Conservation (phyloP, 2,329 filamentous ascomycete genomes). For the Diaporthe ampelina region DNA sequence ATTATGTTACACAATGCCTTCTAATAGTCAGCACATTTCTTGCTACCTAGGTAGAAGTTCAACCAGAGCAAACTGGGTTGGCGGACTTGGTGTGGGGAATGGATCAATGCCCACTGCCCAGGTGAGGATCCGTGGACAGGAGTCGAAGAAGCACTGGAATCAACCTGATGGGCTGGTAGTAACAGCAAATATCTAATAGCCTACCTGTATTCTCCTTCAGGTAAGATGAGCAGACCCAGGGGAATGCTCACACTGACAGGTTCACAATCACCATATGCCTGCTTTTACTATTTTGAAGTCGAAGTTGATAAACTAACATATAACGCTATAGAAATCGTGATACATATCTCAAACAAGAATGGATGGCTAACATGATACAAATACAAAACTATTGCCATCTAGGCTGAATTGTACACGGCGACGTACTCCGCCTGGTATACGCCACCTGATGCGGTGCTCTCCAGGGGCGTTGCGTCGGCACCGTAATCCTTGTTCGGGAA, state of each 20-base stretch:
- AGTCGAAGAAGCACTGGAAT: not conserved
- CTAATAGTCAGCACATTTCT: not conserved
- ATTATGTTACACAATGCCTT: not conserved
- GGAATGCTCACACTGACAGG: not conserved
- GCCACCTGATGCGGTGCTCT: not conserved
- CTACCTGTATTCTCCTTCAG: not conserved
- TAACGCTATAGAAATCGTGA: not conserved
- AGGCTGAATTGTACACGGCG: constrained; percentile 10
- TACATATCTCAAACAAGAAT: not conserved
- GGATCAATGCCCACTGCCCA: too few species aligned
- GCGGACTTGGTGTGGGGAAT: not conserved
- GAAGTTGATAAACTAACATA: not conserved
- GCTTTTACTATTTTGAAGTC: not conserved
- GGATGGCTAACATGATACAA: not conserved
- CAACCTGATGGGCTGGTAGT: not conserved
- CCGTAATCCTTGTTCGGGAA: constrained; percentile 26
- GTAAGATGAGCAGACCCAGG: too few species aligned
- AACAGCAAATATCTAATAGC: not conserved
- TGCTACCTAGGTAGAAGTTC: not conserved
- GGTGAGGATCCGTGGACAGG: not conserved
- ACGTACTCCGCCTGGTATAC: constrained; percentile 23
- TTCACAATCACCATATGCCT: not conserved
- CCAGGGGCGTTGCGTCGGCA: constrained; percentile 12
- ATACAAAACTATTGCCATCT: not conserved
- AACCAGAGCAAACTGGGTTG: not conserved